Evolutionary conservation across 768 basidiomycete genomes (phyloP).

Genomic region (Macrolepiota fuliginosa): DNA sequence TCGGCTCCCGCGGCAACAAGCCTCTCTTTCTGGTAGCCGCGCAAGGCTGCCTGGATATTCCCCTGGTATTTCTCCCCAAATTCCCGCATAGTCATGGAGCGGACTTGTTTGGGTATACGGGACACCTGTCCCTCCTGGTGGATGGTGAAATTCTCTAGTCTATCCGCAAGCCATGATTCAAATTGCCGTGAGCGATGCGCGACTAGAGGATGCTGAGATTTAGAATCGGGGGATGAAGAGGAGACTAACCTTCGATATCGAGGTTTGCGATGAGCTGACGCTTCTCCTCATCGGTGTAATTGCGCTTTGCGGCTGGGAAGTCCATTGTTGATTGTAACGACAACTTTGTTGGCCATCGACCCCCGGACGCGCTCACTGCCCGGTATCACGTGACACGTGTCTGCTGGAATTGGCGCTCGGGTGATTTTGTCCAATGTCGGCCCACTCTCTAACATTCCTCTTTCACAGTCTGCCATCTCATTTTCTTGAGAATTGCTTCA

Average conservation of each 20-base stretch:
- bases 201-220: conserved; percentile 37
- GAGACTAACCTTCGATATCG: conserved; percentile 68
- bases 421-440: conserved; percentile 19
- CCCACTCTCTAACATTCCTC: conserved; percentile 7
- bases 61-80: conserved; percentile 79
- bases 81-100: conserved; percentile 70
- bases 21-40: conserved; percentile 65
- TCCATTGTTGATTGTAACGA: conserved; percentile 25
- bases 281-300: conserved; percentile 66
- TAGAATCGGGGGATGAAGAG: neutral
- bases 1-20: conserved; percentile 49
- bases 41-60: conserved; percentile 67
- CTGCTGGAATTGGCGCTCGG: conserved; percentile 20
- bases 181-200: conserved; percentile 73
- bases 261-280: conserved; percentile 72
- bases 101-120: conserved; percentile 73
- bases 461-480: neutral
- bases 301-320: conserved; percentile 25
- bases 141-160: conserved; percentile 69
- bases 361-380: conserved; percentile 18
- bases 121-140: conserved; percentile 75
- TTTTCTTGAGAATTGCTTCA: neutral
- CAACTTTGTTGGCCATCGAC: neutral
- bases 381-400: conserved; percentile 33
- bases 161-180: conserved; percentile 70